Evolutionary conservation across 1,284 basidiomycete species (phyloP).

Genomic region (Exobasidium cylindrosporum): DNA sequence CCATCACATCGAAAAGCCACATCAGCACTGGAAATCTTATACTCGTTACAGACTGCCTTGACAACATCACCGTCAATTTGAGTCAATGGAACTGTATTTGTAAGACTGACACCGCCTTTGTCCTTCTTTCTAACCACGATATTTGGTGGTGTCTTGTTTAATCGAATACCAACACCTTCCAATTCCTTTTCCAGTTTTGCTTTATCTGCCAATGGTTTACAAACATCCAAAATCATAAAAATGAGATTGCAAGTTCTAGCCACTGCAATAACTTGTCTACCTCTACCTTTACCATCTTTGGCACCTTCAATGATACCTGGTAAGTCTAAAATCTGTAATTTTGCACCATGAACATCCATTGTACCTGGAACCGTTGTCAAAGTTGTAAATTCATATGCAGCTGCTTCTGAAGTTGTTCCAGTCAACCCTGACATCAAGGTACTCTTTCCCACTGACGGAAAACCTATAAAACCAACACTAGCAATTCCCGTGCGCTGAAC

Average conservation of each 20-base stretch:
- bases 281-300: constrained; percentile 95
- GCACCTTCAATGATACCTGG: constrained; percentile 98
- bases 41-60: constrained; percentile 91
- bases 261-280: constrained; percentile 90
- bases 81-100: constrained; percentile 75
- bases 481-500: constrained; percentile 94
- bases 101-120: constrained; percentile 68
- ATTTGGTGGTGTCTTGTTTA: constrained; percentile 92
- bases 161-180: constrained; percentile 92
- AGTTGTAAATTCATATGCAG: constrained; percentile 94
- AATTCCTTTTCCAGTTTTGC: constrained; percentile 84
- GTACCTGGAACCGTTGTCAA: constrained; percentile 83
- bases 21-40: constrained; percentile 82
- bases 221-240: constrained; percentile 93
- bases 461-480: constrained; percentile 69
- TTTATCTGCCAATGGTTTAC: constrained; percentile 92
- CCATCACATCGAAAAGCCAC: constrained; percentile 87
- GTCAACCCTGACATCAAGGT: constrained; percentile 94
- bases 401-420: constrained; percentile 95
- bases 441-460: constrained; percentile 66
- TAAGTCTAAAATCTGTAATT: constrained; percentile 68
- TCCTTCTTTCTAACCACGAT: constrained; percentile 81
- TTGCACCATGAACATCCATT: constrained; percentile 81
- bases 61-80: constrained; percentile 95
- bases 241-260: constrained; percentile 97